These are phyloP conservation scores for Trametes cinnabarina DNA, from an alignment of 768 basidiomycete genomes.

Conservation along the genomic window DNA sequence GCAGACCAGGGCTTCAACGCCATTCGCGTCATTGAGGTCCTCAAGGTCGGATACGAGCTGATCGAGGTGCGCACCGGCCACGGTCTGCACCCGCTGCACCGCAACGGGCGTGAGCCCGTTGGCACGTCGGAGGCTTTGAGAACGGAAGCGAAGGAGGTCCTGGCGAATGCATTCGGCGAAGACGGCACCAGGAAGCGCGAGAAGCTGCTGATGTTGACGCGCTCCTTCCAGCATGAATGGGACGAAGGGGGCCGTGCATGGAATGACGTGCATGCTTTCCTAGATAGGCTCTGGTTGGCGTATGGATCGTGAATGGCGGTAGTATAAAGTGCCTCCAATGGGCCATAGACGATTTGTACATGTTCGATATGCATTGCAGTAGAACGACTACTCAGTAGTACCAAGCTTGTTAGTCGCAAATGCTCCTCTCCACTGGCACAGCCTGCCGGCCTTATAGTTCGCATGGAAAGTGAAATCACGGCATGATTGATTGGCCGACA, in stretches of 20 bases:
- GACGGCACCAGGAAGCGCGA: slow-evolving; percentile 26
- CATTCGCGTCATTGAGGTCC: slow-evolving; percentile 18
- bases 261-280: background rate
- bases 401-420: too few species aligned
- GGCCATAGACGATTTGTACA: too few species aligned
- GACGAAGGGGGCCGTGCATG: slow-evolving; percentile 3
- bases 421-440: too few species aligned
- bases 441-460: too few species aligned
- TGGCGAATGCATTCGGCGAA: slow-evolving; percentile 23
- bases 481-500: too few species aligned
- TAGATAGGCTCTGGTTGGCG: too few species aligned
- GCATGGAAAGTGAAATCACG: too few species aligned
- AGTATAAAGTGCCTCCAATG: too few species aligned
- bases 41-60: slow-evolving; percentile 27
- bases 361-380: too few species aligned
- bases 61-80: slow-evolving; percentile 25
- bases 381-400: too few species aligned
- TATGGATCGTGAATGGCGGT: too few species aligned
- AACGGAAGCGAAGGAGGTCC: slow-evolving; percentile 18
- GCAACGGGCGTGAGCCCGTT: slow-evolving; percentile 17
- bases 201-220: slow-evolving; percentile 16
- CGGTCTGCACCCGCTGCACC: slow-evolving; percentile 15
- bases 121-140: slow-evolving; percentile 25
- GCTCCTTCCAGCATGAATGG: slow-evolving; percentile 8
- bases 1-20: background rate